Evolutionary conservation across 2,329 filamentous ascomycete species (phyloP).

Genomic region (Phialemonium atrogriseum): DNA sequence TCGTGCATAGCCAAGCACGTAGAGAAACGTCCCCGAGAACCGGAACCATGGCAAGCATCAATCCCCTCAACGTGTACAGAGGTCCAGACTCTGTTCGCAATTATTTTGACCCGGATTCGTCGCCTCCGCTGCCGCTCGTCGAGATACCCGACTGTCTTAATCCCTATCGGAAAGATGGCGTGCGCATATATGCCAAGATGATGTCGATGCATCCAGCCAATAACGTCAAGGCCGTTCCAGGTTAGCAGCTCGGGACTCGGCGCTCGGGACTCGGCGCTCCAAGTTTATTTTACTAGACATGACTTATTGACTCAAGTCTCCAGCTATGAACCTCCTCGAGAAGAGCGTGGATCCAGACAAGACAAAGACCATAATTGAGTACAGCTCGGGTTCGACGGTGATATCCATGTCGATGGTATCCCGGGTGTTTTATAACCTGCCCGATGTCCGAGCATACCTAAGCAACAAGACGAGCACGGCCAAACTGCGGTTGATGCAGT

Average conservation of each 20-base stretch:
- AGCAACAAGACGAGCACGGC: slow-evolving; percentile 49
- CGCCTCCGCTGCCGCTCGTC: slow-evolving; percentile 51
- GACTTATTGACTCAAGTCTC: not conserved
- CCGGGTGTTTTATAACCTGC: slow-evolving; percentile 39
- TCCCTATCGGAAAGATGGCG: slow-evolving; percentile 46
- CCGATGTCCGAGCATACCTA: slow-evolving; percentile 45
- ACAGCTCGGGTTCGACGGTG: slow-evolving; percentile 54
- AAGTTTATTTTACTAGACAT: slow-evolving; percentile 3
- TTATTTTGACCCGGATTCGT: slow-evolving; percentile 51
- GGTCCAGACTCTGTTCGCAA: slow-evolving; percentile 47
- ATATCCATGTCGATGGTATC: slow-evolving; percentile 50
- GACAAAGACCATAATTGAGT: slow-evolving; percentile 47
- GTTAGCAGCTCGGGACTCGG: slow-evolving; percentile 17
- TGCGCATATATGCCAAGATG: slow-evolving; percentile 59
- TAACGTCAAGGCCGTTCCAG: slow-evolving; percentile 57
- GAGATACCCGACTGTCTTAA: slow-evolving; percentile 51
- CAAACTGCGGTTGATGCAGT: slow-evolving; percentile 47
- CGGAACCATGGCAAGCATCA: no score
- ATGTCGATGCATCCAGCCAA: slow-evolving; percentile 57
- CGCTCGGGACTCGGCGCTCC: not conserved
- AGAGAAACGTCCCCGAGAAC: no score
- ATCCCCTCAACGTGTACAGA: slow-evolving; percentile 44
- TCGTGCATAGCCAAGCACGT: no score
- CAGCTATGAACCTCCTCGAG: slow-evolving; percentile 42
- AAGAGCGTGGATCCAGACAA: slow-evolving; percentile 29